Evolutionary conservation across 176 grass and related monocot genomes (phyloP).

Genomic region (Aegilops umbellulata): DNA sequence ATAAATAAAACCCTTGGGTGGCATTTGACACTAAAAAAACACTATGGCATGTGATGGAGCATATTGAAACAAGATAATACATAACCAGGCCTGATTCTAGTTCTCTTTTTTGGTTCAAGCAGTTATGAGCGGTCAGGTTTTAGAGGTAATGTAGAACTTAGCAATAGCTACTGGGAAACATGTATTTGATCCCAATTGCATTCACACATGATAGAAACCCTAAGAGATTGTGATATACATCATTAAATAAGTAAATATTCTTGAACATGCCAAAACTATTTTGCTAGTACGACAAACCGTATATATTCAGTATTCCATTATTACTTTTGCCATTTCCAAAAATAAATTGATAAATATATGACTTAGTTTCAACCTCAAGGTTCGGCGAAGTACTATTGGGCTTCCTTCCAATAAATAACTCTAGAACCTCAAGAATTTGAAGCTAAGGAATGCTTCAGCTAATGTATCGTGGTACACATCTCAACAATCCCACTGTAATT

Average conservation of each 20-base stretch:
- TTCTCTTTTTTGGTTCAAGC: background rate
- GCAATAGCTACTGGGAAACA: background rate
- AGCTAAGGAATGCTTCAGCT: background rate
- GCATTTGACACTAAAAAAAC: background rate
- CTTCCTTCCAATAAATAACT: background rate
- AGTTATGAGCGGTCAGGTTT: background rate
- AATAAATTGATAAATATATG: background rate
- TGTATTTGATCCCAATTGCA: background rate
- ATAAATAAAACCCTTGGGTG: background rate
- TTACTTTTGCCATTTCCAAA: background rate
- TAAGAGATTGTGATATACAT: background rate
- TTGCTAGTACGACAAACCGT: background rate
- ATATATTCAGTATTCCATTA: background rate
- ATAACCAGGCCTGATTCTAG: background rate
- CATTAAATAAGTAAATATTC: conserved; percentile 10
- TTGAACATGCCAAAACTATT: background rate
- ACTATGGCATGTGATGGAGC: background rate
- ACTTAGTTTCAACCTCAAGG: background rate
- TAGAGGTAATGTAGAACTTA: background rate
- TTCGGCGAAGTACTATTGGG: background rate
- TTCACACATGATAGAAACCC: background rate
- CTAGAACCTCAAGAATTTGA: background rate
- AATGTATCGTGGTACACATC: background rate
- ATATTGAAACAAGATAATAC: background rate
- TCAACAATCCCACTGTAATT: background rate